Conservation (phyloP, 768 basidiomycete species). For the Leucocoprinus sp. region DNA sequence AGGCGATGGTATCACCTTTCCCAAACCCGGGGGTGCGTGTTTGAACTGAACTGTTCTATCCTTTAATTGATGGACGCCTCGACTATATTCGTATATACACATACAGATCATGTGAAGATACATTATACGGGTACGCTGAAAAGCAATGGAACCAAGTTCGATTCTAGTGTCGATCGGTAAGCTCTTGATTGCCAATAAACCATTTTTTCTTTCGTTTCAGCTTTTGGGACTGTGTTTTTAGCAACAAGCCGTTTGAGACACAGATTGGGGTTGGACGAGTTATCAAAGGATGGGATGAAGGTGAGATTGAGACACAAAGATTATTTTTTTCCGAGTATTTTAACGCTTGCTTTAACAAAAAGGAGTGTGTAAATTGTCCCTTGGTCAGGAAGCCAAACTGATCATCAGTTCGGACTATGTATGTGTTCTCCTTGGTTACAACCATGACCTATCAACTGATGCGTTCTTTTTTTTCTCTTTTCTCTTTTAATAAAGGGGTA, state of each 20-base stretch:
- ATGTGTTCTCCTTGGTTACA: slow-evolving; percentile 20
- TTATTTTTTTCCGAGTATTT: background rate
- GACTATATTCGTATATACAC: slow-evolving; percentile 18
- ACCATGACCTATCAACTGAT: background rate
- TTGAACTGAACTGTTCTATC: too few relatives aligned
- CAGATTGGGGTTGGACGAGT: background rate
- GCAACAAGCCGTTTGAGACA: background rate
- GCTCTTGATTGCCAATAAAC: slow-evolving; percentile 13
- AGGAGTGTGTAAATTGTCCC: slow-evolving; percentile 69
- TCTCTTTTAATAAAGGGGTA: slow-evolving; percentile 44
- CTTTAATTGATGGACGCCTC: too few relatives aligned
- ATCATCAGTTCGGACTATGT: slow-evolving; percentile 71
- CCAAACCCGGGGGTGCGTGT: slow-evolving; percentile 63
- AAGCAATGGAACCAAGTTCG: slow-evolving; percentile 51
- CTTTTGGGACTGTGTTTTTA: background rate
- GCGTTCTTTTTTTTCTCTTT: background rate
- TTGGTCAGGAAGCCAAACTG: slow-evolving; percentile 69
- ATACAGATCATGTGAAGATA: slow-evolving; percentile 56
- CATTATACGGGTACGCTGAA: slow-evolving; percentile 73
- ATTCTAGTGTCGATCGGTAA: slow-evolving; percentile 74
- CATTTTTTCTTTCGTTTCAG: background rate
- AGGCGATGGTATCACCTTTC: slow-evolving; percentile 59
- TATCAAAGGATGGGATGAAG: slow-evolving; percentile 8
- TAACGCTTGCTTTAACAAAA: slow-evolving; percentile 22
- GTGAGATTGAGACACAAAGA: background rate